phyloP scores from a whole-genome alignment of 164 flowering plant genomes.

The Macadamia tetraphylla region DNA sequence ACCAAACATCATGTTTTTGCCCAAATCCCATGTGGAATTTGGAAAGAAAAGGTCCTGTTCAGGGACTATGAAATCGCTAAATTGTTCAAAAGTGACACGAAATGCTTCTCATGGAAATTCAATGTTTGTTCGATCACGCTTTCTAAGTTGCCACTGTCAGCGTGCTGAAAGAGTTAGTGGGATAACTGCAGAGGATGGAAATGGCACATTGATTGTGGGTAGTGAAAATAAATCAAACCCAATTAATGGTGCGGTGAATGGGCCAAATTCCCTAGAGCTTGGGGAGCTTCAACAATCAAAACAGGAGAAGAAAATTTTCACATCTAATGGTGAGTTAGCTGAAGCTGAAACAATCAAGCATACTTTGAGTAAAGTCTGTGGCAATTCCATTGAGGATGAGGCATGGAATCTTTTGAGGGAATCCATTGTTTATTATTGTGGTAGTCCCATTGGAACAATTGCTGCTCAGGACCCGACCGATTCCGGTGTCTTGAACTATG shows the following conservation, averaged over 20 bases:
- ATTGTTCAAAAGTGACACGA: conserved; percentile 8
- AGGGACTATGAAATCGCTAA: conserved; percentile 1
- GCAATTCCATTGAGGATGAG: conserved; percentile 54
- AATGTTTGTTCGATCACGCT: conserved; percentile 3
- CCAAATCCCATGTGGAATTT: conserved; percentile 10
- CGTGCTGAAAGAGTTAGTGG: conserved; percentile 34
- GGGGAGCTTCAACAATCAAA: conserved; percentile 21
- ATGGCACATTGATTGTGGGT: conserved; percentile 22
- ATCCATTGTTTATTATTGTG: conserved; percentile 62
- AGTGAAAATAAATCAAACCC: conserved; percentile 1
- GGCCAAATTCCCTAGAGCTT: conserved; percentile 12
- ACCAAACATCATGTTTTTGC: conserved; percentile 13
- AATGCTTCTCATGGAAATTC: conserved; percentile 8
- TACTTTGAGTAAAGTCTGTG: conserved; percentile 4
- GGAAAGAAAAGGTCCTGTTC: conserved; percentile 11
- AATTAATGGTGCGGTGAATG: conserved; percentile 18
- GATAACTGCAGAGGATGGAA: conserved; percentile 25
- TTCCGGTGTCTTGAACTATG: conserved; percentile 51
- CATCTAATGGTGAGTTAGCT: conserved; percentile 16
- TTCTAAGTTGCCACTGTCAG: conserved; percentile 36
- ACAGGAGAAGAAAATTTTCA: conserved; percentile 20
- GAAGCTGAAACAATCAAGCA: conserved; percentile 15
- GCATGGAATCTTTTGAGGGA: conserved; percentile 63
- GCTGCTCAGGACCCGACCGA: conserved; percentile 63
- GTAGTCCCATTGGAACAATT: conserved; percentile 69